A percentile compares a stretch with the other conserved stretches of the same genome.
phyloP scores from a whole-genome alignment of 1,284 basidiomycete genomes.

The Ganoderma sinense region DNA sequence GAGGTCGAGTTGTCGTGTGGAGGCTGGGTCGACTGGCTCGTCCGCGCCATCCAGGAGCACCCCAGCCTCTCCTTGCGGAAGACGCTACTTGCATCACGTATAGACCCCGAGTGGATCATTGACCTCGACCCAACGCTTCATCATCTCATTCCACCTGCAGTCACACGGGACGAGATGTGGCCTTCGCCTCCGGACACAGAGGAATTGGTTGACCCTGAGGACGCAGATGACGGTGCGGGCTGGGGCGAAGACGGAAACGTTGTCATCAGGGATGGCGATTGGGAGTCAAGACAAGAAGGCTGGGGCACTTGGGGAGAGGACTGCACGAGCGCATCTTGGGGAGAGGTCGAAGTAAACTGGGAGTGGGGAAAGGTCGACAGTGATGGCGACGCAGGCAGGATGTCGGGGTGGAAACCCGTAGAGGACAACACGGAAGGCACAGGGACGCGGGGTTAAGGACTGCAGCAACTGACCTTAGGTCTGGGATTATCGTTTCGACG shows the following conservation, averaged over 20 bases:
- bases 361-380: not conserved
- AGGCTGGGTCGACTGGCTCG: constrained; percentile 70
- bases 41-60: constrained; percentile 55
- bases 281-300: not conserved
- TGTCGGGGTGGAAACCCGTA: constrained; percentile 12
- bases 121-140: constrained; percentile 35
- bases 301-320: not conserved
- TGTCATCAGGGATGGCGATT: not conserved
- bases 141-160: constrained; percentile 16
- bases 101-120: constrained; percentile 48
- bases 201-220: constrained; percentile 14
- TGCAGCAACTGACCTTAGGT: constrained; percentile 7
- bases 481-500: not conserved
- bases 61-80: constrained; percentile 34
- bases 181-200: constrained; percentile 21
- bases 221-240: constrained; percentile 14
- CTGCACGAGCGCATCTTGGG: not conserved
- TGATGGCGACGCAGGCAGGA: not conserved
- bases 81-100: constrained; percentile 14
- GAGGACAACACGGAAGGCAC: not conserved
- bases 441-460: not conserved
- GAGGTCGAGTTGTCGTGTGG: constrained; percentile 68
- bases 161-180: constrained; percentile 8
- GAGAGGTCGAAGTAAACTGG: not conserved
- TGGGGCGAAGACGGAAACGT: not conserved